Conservation (phyloP, 495 filamentous ascomycete species). For the Hyaloscypha bicolor region DNA sequence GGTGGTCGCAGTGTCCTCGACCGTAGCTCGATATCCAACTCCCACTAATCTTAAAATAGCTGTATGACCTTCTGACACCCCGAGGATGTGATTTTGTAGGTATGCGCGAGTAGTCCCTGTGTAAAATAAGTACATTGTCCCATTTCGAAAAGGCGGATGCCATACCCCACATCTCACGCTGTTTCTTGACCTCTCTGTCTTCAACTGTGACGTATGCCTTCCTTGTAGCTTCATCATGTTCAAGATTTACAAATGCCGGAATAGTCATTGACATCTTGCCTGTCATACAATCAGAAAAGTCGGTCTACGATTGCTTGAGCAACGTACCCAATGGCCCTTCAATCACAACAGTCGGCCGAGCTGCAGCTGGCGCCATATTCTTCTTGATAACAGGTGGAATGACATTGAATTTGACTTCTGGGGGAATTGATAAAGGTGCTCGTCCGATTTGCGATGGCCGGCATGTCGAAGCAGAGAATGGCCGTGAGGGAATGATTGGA, state of each 20-base stretch:
- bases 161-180: constrained; percentile 98
- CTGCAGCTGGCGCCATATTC: constrained; percentile 56
- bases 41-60: constrained; percentile 92
- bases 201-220: constrained; percentile 68
- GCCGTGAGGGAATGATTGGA: constrained; percentile 53
- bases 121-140: constrained; percentile 25
- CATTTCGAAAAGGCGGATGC: constrained; percentile 18
- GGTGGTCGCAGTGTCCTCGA: constrained; percentile 76
- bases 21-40: constrained; percentile 89
- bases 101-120: constrained; percentile 86
- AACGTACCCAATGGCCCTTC: constrained; percentile 72
- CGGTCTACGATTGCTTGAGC: neutral
- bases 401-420: constrained; percentile 74
- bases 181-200: constrained; percentile 64
- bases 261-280: constrained; percentile 72
- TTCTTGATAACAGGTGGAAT: constrained; percentile 54
- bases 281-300: constrained; percentile 33
- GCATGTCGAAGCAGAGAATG: constrained; percentile 71
- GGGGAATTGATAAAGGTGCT: constrained; percentile 79
- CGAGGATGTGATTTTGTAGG: constrained; percentile 84
- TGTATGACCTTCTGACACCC: constrained; percentile 94
- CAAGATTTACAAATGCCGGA: constrained; percentile 70
- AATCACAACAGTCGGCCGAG: constrained; percentile 64
- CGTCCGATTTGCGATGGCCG: constrained; percentile 79
- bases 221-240: constrained; percentile 58